Conservation (phyloP, 140 eudicot genomes). For the Artemisia princeps region DNA sequence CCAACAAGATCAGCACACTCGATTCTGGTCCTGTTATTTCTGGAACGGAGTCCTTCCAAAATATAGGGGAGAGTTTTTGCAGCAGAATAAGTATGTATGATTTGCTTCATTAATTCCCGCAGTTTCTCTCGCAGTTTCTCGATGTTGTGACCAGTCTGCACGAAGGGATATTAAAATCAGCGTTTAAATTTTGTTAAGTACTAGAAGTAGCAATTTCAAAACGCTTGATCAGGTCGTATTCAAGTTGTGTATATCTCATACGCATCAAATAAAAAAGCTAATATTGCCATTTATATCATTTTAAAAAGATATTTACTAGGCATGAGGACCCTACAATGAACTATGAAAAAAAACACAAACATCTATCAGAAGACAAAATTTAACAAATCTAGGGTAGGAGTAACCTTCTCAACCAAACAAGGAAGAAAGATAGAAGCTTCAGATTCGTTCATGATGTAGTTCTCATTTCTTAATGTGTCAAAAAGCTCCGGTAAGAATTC, state of each 20-base stretch:
- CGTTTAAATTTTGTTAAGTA: not conserved
- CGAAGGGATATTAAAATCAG: conserved; percentile 3
- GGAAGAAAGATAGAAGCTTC: conserved; percentile 96
- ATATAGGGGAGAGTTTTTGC: conserved; percentile 81
- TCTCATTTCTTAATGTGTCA: conserved; percentile 64
- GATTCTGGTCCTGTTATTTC: conserved; percentile 74
- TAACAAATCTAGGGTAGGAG: conserved; percentile 3
- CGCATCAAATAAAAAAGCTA: too few species aligned
- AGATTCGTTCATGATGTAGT: conserved; percentile 80
- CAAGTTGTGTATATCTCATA: too few species aligned
- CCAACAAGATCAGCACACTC: conserved; percentile 92
- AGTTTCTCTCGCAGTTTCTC: conserved; percentile 89
- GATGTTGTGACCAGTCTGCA: conserved; percentile 93
- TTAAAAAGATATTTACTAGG: too few species aligned
- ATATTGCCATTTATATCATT: too few species aligned
- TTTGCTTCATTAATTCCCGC: conserved; percentile 74
- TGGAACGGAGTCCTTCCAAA: conserved; percentile 90
- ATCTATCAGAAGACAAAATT: not conserved
- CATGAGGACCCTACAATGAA: too few species aligned
- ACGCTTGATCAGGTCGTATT: too few species aligned
- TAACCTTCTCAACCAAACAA: conserved; percentile 92
- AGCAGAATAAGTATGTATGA: conserved; percentile 63
- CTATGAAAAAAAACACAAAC: not conserved
- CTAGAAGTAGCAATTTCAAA: too few species aligned
- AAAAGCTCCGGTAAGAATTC: conserved; percentile 92